A percentile compares a stretch with the other conserved stretches of the same genome.
Evolutionary conservation across 2,329 filamentous ascomycete genomes (phyloP).

Genomic region (Penicillium psychrosexuale): DNA sequence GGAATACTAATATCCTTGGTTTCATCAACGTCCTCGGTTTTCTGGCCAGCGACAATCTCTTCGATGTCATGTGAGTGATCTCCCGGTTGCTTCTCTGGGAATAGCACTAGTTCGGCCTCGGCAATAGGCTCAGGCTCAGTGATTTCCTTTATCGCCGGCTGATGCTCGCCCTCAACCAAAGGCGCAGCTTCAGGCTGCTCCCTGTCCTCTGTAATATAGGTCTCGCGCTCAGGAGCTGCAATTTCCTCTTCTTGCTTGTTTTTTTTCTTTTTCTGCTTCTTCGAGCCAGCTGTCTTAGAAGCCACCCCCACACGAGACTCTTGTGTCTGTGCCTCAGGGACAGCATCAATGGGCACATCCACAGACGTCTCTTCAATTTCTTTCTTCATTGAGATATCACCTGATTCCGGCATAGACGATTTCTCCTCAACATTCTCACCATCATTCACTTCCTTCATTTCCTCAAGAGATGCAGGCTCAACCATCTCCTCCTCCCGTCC

Average conservation of each 20-base stretch:
- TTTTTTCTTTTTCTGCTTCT: constrained; percentile 25
- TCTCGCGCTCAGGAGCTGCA: constrained; percentile 2
- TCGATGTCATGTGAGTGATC: not conserved
- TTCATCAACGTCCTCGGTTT: not conserved
- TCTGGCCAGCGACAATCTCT: constrained; percentile 1
- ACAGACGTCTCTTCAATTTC: constrained; percentile 4
- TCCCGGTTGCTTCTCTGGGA: constrained; percentile 1
- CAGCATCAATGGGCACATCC: constrained; percentile 5
- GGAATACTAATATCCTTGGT: not conserved
- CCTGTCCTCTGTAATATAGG: constrained; percentile 17
- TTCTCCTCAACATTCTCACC: not conserved
- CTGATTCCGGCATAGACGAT: constrained; percentile 4
- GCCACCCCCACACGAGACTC: constrained; percentile 1
- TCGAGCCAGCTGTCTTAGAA: constrained; percentile 6
- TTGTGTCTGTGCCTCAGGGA: constrained; percentile 1
- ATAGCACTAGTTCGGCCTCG: constrained; percentile 1
- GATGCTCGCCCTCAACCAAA: not conserved
- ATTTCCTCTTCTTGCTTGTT: constrained; percentile 12
- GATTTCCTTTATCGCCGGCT: constrained; percentile 2
- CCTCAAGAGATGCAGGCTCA: constrained; percentile 1
- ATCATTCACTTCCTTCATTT: not conserved
- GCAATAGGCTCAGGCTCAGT: constrained; percentile 3
- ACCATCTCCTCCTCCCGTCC: constrained; percentile 5
- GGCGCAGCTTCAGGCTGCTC: constrained; percentile 13
- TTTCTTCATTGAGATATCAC: constrained; percentile 1